Conservation (phyloP, 2,329 filamentous ascomycete genomes). For the Neofusicoccum cordaticola region DNA sequence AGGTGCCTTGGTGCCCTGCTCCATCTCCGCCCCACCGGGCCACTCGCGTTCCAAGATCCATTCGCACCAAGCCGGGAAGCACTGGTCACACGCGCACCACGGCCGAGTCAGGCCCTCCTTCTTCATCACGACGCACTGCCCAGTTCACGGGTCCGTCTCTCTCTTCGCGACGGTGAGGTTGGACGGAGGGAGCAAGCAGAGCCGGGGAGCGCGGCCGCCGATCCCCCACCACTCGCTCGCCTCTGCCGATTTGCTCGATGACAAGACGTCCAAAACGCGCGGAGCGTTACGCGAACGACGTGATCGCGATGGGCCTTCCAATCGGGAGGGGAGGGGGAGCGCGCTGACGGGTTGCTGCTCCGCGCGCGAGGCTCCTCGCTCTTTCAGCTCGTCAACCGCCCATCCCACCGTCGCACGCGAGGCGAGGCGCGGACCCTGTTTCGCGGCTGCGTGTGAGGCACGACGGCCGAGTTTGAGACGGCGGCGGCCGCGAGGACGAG, state of each 20-base stretch:
- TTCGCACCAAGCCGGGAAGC: not conserved
- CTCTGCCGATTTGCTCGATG: not conserved
- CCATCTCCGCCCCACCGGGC: not conserved
- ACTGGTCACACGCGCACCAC: not conserved
- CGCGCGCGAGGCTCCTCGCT: no score
- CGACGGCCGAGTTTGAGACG: no score
- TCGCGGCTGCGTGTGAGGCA: no score
- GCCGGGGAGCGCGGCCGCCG: not conserved
- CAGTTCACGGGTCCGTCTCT: no score
- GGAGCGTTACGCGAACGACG: not conserved
- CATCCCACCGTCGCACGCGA: no score
- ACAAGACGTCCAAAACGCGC: not conserved
- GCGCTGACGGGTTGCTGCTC: not conserved
- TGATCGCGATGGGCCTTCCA: not conserved
- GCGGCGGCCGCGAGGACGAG: no score
- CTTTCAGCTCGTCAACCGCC: no score
- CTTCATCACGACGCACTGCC: no score
- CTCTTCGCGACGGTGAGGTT: not conserved
- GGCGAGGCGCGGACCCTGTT: no score
- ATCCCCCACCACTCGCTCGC: not conserved
- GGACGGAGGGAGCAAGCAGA: not conserved
- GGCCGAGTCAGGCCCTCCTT: no score
- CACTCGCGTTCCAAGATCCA: not conserved
- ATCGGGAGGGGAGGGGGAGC: not conserved
- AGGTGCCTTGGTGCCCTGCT: no score